These are phyloP conservation scores for Zygosaccharomyces siamensis DNA, from an alignment of 805 yeast species.

Conservation along the genomic window DNA sequence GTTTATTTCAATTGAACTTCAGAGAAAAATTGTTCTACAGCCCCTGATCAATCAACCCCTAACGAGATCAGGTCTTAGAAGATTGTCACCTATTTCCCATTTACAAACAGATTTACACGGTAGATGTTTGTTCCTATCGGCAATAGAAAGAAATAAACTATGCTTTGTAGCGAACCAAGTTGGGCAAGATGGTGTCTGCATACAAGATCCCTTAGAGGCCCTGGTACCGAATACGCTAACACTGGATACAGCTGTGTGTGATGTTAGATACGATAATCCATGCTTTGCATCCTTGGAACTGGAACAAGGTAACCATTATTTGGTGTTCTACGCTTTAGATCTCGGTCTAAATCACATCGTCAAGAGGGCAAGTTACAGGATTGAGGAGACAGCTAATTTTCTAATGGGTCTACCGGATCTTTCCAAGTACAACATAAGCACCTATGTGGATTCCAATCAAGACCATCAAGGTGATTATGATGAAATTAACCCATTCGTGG, in stretches of 20 bases:
- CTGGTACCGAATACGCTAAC: conserved; percentile 48
- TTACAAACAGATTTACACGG: conserved; percentile 65
- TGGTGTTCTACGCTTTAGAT: conserved; percentile 77
- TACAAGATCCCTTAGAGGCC: conserved; percentile 75
- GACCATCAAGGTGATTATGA: conserved; percentile 51
- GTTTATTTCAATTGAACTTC: conserved; percentile 28
- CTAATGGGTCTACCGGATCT: conserved; percentile 62
- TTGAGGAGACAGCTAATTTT: conserved; percentile 40
- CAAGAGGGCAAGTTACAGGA: conserved; percentile 41
- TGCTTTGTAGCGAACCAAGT: conserved; percentile 59
- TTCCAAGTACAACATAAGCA: conserved; percentile 21
- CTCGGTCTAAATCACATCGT: conserved; percentile 77
- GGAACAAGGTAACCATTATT: conserved; percentile 32
- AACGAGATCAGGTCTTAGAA: conserved; percentile 67
- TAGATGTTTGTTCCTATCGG: conserved; percentile 63
- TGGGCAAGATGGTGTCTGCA: conserved; percentile 42
- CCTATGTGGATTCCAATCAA: conserved; percentile 4
- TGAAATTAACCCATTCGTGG: conserved; percentile 38
- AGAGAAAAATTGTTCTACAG: conserved; percentile 23
- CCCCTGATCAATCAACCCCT: conserved; percentile 59
- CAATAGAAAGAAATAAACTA: conserved; percentile 70
- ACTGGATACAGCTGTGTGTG: conserved; percentile 53
- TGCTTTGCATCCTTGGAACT: conserved; percentile 75
- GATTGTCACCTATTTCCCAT: conserved; percentile 71
- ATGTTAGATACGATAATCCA: conserved; percentile 79